Base-by-base conservation (phyloP, 805 yeast genomes). In the Ogataea pini region DNA sequence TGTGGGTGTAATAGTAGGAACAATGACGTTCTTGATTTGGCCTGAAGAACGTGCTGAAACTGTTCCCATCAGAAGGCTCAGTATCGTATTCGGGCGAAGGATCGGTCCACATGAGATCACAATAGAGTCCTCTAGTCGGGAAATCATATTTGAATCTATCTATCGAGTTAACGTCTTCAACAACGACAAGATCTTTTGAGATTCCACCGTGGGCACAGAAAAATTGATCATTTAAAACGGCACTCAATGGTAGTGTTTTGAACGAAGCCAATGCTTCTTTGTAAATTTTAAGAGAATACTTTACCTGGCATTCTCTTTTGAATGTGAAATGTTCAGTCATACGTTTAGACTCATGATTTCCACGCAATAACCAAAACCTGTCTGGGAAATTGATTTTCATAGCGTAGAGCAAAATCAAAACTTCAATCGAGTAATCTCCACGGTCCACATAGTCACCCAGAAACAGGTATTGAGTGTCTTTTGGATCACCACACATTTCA, bases 141-240 rank as follows among this genome's bases (percentile, higher is more conserved):
- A 96, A 96, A 64, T 92, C 97, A 12, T 40, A 47, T 49, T 85
- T 76, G 72, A 89, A 89, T 56, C 98, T 75, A 67, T 91, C 81
- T 39, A 92, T 69, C 34, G 70, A 71, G 41, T 77, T 75, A 34
- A 92, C 71, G 63, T 90, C 96, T 40, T 83, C 82, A 41, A 88
- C 73, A 0, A 83, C 68, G 37, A 74, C 75, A 54, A 91, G 70
- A 42, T 90, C 95, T 2, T 96, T 97, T 4, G 96, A 87, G 8
- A 92, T 74, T 8, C 98, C 98, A 40, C 97, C 98, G 67, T 92
- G 98, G 45, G 89, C 95, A 68, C 98, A 92, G 66, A 92, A 86
- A 60, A 91, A 91, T 68, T 92, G 97, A 47, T 83, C 83, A 71
- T 90, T 89, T 87, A 92, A 83, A 25, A 92, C 72, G 0, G 97